Evolutionary conservation across 2,329 filamentous ascomycete genomes (phyloP), one percentile per base, ranked within the genome.

Genomic region (Triangularia verruculosa): DNA sequence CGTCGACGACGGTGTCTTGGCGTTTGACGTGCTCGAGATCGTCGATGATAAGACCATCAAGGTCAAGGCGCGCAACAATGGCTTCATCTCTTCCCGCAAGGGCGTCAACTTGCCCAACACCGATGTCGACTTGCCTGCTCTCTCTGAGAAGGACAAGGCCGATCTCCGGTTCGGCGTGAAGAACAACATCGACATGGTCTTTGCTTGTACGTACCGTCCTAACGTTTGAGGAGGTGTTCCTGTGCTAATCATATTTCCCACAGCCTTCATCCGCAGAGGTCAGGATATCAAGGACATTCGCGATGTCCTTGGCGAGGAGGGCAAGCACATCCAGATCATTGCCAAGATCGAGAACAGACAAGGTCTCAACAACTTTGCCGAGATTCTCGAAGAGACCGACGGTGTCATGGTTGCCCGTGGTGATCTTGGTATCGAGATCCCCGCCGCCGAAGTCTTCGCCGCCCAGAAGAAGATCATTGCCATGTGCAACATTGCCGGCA

Each of bases 391-490:
- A 76, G 92, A 93, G 83, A 98, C 95, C 5, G 95, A 99, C 78
- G 95, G 95, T 86, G 93, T 99, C 83, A 99, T 99, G 95, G 95
- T 99, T 72, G 95, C 95, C 74, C 94, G 95, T 87, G 95, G 95
- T 83, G 95, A 98, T 76, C 83, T 97, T 69, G 95, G 95, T 84
- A 99, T 99, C 73, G 95, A 99, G 83, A 99, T 99, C 73, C 94
- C 95, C 57, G 94, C 95, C 66, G 92, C 94, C 69, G 95, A 99
- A 85, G 95, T 99, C 70, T 99, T 99, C 80, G 92, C 96, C 72
- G 95, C 95, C 63, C 95, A 99, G 86, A 99, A 99, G 90, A 99
- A 99, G 92, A 93, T 99, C 87, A 99, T 99, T 80, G 93, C 95
- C 81, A 98, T 98, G 89, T 99, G 95, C 88, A 99, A 99, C 85